These are phyloP conservation scores for Saccharomyces eubayanus DNA, from an alignment of 805 yeast species.

Conservation along the genomic window DNA sequence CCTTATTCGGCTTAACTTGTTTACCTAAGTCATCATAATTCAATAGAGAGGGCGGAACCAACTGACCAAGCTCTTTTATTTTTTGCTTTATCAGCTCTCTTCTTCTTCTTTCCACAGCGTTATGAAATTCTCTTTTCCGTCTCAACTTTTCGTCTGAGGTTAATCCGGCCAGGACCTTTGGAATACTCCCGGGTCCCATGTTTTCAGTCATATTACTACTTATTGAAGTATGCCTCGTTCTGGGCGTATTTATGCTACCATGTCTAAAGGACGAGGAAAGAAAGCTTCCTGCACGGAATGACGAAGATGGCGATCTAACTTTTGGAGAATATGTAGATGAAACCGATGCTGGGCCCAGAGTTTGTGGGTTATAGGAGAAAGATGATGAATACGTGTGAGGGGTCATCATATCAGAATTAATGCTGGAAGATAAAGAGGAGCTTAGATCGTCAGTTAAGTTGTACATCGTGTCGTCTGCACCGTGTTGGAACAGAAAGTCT, in stretches of 20 bases:
- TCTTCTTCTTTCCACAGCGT: constrained; percentile 88
- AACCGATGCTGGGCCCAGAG: constrained; percentile 11
- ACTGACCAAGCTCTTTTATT: constrained; percentile 70
- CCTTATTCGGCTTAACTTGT: constrained; percentile 77
- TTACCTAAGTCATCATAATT: constrained; percentile 39
- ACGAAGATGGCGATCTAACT: constrained; percentile 29
- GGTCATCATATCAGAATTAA: constrained; percentile 19
- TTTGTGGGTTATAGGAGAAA: constrained; percentile 20
- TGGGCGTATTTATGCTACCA: constrained; percentile 19
- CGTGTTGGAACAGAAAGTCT: constrained; percentile 15
- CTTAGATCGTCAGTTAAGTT: constrained; percentile 22
- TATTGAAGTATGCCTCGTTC: constrained; percentile 29
- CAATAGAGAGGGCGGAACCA: constrained; percentile 71
- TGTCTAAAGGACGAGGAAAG: constrained; percentile 26
- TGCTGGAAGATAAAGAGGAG: constrained; percentile 27
- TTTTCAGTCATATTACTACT: constrained; percentile 34
- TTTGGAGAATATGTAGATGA: constrained; percentile 12
- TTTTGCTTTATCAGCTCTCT: constrained; percentile 85
- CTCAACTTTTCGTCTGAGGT: constrained; percentile 56
- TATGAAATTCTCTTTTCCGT: constrained; percentile 81
- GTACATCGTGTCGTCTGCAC: constrained; percentile 16
- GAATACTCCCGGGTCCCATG: constrained; percentile 14
- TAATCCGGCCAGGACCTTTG: constrained; percentile 12
- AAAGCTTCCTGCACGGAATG: constrained; percentile 26
- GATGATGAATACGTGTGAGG: constrained; percentile 22